These are phyloP conservation scores for Crithidia thermophila DNA, from an alignment of 208 protist genomes.

Conservation along the genomic window DNA sequence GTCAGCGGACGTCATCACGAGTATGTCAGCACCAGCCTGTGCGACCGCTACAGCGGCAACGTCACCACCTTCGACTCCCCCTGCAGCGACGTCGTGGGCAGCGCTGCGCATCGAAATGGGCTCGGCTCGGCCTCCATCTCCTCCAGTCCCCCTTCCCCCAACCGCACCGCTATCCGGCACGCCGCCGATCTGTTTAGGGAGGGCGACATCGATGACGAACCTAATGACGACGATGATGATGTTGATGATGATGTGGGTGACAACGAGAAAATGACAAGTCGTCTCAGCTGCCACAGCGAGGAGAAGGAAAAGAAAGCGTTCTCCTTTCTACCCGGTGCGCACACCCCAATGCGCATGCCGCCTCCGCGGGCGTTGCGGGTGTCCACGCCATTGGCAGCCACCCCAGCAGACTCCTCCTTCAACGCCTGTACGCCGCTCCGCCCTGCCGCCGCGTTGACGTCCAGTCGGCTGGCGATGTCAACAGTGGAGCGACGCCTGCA, in stretches of 20 bases:
- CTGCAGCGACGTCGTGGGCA: not conserved
- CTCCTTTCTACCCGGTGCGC: too few species aligned
- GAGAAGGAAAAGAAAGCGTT: too few species aligned
- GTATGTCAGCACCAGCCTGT: too few species aligned
- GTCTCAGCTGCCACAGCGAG: too few species aligned
- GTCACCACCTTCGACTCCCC: too few species aligned
- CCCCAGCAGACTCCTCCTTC: not conserved
- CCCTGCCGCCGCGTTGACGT: not conserved
- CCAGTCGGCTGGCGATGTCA: slow-evolving; percentile 13
- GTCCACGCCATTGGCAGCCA: not conserved
- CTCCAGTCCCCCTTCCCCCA: slow-evolving; percentile 28
- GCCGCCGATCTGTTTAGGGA: not conserved
- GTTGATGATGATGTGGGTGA: too few species aligned
- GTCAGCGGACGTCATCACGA: too few species aligned
- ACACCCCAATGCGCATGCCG: too few species aligned
- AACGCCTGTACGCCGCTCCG: not conserved
- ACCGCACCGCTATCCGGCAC: slow-evolving; percentile 19
- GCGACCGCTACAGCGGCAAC: too few species aligned
- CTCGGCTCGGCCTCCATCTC: slow-evolving; percentile 6
- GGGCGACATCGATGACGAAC: not conserved
- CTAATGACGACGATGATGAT: not conserved
- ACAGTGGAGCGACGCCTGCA: slow-evolving; percentile 13
- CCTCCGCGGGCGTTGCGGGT: too few species aligned
- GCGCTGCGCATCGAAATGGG: not conserved
- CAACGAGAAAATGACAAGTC: too few species aligned